These are phyloP conservation scores for Nannochloris sp. DNA, from an alignment of 139 green algal species.

Conservation along the genomic window DNA sequence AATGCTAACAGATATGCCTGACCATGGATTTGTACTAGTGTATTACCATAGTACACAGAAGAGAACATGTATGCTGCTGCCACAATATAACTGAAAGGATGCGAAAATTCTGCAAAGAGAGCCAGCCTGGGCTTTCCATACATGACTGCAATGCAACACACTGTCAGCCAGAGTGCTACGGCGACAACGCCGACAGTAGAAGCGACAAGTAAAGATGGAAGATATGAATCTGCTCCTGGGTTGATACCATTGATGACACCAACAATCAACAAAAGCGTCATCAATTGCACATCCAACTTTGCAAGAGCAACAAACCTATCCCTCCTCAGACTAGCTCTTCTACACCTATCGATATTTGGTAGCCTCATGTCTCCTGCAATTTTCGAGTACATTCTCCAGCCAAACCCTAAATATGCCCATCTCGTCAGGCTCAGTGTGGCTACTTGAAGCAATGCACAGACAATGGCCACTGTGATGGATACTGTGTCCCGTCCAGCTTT, in stretches of 20 bases:
- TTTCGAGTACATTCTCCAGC: constrained; percentile 28
- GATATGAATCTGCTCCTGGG: neutral
- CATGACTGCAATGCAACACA: constrained; percentile 7
- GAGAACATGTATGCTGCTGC: constrained; percentile 14
- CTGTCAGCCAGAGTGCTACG: neutral
- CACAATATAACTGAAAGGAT: constrained; percentile 13
- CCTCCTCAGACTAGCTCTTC: neutral
- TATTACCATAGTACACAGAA: neutral
- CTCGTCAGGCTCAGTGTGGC: neutral
- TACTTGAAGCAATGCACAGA: constrained; percentile 14
- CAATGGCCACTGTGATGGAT: constrained; percentile 2
- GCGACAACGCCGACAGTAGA: neutral
- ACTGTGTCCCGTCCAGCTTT: neutral
- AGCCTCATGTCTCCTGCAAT: neutral
- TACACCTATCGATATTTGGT: constrained; percentile 4
- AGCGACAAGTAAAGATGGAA: neutral
- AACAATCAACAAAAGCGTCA: constrained; percentile 11
- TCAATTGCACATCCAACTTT: constrained; percentile 24
- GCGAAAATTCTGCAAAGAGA: constrained; percentile 8
- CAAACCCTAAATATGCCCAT: constrained; percentile 17
- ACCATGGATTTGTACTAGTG: constrained; percentile 13
- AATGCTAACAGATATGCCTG: constrained; percentile 21
- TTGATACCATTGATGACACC: constrained; percentile 14
- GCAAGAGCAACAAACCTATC: constrained; percentile 23
- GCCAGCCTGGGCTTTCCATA: neutral